A percentile compares a stretch with the other conserved stretches of the same genome.
These are phyloP conservation scores for Lecanicillium sp. DNA, from an alignment of 2,329 filamentous ascomycete genomes.

Conservation along the genomic window DNA sequence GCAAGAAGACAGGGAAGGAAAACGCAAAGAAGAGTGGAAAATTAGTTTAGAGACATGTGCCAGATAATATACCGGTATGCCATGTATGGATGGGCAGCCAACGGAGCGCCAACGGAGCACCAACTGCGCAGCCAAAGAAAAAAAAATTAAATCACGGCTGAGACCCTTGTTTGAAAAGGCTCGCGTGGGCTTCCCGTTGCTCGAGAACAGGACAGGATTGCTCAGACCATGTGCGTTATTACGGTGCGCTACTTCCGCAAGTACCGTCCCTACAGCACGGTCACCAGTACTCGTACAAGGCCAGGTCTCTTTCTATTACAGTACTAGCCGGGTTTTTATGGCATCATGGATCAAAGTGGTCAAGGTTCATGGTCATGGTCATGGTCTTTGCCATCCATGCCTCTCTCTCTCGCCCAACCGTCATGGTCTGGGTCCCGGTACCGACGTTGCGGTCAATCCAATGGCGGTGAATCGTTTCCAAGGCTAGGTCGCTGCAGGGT, in stretches of 20 bases:
- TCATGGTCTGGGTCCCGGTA: background rate
- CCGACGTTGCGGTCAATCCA: slow-evolving; percentile 9
- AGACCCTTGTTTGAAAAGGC: slow-evolving; percentile 2
- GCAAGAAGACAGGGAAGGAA: background rate
- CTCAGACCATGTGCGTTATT: slow-evolving; percentile 7
- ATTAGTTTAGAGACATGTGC: slow-evolving; percentile 2
- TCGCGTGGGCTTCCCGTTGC: slow-evolving; percentile 6
- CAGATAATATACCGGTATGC: too few relatives aligned
- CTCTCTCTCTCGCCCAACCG: too few relatives aligned
- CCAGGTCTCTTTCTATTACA: too few relatives aligned
- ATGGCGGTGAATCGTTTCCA: slow-evolving; percentile 2
- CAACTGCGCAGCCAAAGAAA: background rate
- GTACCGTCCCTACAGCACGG: too few relatives aligned
- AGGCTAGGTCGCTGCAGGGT: background rate
- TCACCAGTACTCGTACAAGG: too few relatives aligned
- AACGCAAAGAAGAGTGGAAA: slow-evolving; percentile 3
- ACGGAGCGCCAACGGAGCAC: slow-evolving; percentile 2
- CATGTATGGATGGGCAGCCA: background rate
- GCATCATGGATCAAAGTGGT: too few relatives aligned
- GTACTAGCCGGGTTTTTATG: too few relatives aligned
- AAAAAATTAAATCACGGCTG: slow-evolving; percentile 1
- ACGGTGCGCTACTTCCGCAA: too few relatives aligned
- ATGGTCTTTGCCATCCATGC: background rate
- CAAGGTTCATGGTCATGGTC: slow-evolving; percentile 3
- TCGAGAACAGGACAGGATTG: slow-evolving; percentile 5